Evolutionary conservation across 2,329 filamentous ascomycete species (phyloP).

Genomic region (Pseudopithomyces chartarum): DNA sequence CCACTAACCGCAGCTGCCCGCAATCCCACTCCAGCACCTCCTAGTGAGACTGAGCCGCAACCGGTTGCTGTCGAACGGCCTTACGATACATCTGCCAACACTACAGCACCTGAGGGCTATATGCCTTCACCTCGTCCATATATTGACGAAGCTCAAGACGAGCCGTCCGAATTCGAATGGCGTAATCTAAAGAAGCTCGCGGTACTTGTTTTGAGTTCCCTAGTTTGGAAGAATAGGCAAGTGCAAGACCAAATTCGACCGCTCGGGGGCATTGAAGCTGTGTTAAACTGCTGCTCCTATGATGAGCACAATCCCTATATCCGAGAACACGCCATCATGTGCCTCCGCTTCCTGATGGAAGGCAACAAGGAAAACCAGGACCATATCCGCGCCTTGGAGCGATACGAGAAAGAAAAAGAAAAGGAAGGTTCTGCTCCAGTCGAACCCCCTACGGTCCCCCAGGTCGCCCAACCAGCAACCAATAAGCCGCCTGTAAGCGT

Average conservation of each 20-base stretch:
- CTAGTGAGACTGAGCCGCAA: constrained; percentile 27
- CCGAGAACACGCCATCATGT: constrained; percentile 73
- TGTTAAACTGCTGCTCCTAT: constrained; percentile 87
- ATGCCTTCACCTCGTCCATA: constrained; percentile 51
- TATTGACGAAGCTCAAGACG: constrained; percentile 57
- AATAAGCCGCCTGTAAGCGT: constrained; percentile 32
- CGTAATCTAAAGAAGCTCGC: constrained; percentile 91
- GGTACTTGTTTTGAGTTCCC: constrained; percentile 83
- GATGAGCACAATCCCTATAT: constrained; percentile 95
- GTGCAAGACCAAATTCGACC: constrained; percentile 89
- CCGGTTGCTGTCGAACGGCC: constrained; percentile 66
- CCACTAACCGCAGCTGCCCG: constrained; percentile 53
- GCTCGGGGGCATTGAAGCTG: constrained; percentile 82
- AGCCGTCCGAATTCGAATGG: constrained; percentile 71
- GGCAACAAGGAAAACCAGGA: constrained; percentile 74
- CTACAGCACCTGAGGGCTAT: constrained; percentile 52
- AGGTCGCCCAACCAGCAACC: not conserved
- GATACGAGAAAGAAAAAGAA: constrained; percentile 28
- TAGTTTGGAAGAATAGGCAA: constrained; percentile 83
- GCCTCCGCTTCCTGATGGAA: constrained; percentile 63
- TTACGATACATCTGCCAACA: constrained; percentile 57
- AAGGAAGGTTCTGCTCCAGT: constrained; percentile 13
- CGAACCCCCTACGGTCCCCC: constrained; percentile 8
- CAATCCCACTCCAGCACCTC: constrained; percentile 37
- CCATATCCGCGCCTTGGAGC: constrained; percentile 68